Percentiles rank a stretch among this genome's conserved stretches.
Evolutionary conservation across 1,284 basidiomycete genomes (phyloP).

Genomic region (Trametes pubescens): DNA sequence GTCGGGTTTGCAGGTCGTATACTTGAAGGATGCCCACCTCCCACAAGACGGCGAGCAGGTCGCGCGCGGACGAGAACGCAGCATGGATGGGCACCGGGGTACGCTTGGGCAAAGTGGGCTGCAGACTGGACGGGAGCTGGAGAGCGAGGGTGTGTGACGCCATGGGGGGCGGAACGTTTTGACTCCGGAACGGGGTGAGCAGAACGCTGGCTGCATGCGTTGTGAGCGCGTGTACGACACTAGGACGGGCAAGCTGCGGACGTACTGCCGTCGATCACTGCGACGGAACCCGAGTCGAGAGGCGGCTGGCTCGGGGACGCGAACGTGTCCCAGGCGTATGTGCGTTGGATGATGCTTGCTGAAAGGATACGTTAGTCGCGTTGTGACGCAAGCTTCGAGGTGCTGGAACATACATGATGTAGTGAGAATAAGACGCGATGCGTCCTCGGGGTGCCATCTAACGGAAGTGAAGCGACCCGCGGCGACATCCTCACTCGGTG

Average conservation of each 20-base stretch:
- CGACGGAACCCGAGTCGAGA: conserved; percentile 85
- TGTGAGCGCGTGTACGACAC: background rate
- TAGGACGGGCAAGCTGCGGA: conserved; percentile 12
- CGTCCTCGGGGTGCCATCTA: conserved; percentile 88
- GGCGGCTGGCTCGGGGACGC: conserved; percentile 70
- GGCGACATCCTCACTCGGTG: conserved; percentile 32
- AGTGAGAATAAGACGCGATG: conserved; percentile 74
- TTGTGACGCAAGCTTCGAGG: background rate
- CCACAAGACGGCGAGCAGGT: conserved; percentile 77
- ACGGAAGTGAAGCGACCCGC: conserved; percentile 71
- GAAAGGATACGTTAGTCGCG: conserved; percentile 2
- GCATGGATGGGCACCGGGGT: conserved; percentile 54
- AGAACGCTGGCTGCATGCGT: conserved; percentile 69
- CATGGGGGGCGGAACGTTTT: conserved; percentile 98
- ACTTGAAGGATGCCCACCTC: conserved; percentile 69
- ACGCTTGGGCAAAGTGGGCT: conserved; percentile 32
- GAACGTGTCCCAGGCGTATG: conserved; percentile 83
- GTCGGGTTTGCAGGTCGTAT: conserved; percentile 73
- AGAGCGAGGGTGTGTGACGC: conserved; percentile 73
- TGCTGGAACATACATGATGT: conserved; percentile 61
- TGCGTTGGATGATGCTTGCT: conserved; percentile 69
- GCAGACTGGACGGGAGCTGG: conserved; percentile 24
- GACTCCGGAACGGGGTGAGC: conserved; percentile 91
- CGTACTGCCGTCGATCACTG: conserved; percentile 91
- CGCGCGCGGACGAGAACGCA: conserved; percentile 64